A percentile compares a stretch with the other conserved stretches of the same genome.
Conservation (phyloP, 108 stramenopile species). For the Cylindrotheca fusiformis region DNA sequence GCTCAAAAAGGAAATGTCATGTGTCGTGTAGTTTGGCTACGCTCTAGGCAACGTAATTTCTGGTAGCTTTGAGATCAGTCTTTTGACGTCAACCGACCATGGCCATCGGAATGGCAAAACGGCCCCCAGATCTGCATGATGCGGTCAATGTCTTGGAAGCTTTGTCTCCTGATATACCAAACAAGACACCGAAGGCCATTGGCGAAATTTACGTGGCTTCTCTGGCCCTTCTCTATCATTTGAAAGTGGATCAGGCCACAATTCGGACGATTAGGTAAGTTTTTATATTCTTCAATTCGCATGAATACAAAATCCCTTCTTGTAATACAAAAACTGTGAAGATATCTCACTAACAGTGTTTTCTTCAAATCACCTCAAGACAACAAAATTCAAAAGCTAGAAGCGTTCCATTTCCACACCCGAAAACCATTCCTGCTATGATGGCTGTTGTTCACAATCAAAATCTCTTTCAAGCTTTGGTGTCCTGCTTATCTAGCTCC, state of each 20-base stretch:
- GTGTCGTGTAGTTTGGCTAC: too few species aligned
- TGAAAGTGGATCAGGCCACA: constrained; percentile 39
- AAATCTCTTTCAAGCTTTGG: constrained; percentile 31
- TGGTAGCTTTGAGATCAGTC: constrained; percentile 7
- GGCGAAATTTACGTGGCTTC: constrained; percentile 38
- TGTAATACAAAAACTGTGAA: constrained; percentile 17
- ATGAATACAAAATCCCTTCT: constrained; percentile 14
- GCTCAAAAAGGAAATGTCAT: too few species aligned
- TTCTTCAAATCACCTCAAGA: not conserved
- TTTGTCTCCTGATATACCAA: constrained; percentile 4
- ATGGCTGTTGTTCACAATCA: constrained; percentile 42
- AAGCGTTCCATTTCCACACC: constrained; percentile 20
- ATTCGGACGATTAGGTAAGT: constrained; percentile 33
- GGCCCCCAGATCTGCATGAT: constrained; percentile 33
- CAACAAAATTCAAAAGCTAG: constrained; percentile 10
- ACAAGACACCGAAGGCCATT: constrained; percentile 23
- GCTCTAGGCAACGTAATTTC: not conserved
- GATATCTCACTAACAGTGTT: not conserved
- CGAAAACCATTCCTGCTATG: constrained; percentile 45
- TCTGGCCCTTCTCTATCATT: constrained; percentile 34
- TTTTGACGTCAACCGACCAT: constrained; percentile 21
- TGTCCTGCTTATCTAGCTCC: constrained; percentile 32
- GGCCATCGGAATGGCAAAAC: constrained; percentile 12
- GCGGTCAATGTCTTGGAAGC: constrained; percentile 20
- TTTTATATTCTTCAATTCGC: not conserved